These are phyloP conservation scores for Xylariales sp. DNA, from an alignment of 2,329 filamentous ascomycete species.

Conservation along the genomic window DNA sequence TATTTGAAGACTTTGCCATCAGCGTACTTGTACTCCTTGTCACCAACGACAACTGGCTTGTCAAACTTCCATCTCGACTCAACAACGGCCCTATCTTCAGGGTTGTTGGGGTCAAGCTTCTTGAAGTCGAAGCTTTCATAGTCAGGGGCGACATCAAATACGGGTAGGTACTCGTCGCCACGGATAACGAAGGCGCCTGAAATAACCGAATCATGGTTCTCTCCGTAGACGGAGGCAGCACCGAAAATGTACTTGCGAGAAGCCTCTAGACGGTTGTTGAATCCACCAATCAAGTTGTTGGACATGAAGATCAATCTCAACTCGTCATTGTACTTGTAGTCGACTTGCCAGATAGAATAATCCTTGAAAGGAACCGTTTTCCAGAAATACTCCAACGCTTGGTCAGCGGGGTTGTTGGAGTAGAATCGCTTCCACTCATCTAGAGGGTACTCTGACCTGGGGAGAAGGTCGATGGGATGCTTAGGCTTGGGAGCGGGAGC, in stretches of 20 bases:
- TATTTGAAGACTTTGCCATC: slow-evolving; percentile 99
- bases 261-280: slow-evolving; percentile 96
- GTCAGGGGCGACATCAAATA: slow-evolving; percentile 97
- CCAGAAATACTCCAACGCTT: slow-evolving; percentile 97
- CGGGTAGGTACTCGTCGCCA: slow-evolving; percentile 84
- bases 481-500: slow-evolving; percentile 84
- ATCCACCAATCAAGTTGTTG: slow-evolving; percentile 97
- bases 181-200: slow-evolving; percentile 95
- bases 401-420: slow-evolving; percentile 92
- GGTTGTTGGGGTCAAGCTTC: slow-evolving; percentile 91
- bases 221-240: slow-evolving; percentile 86
- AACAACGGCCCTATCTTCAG: slow-evolving; percentile 86
- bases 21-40: slow-evolving; percentile 89
- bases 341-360: slow-evolving; percentile 93
- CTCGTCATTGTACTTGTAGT: slow-evolving; percentile 99
- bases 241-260: slow-evolving; percentile 99
- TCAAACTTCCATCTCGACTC: slow-evolving; percentile 94
- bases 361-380: slow-evolving; percentile 93
- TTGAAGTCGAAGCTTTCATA: slow-evolving; percentile 95
- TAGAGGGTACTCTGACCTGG: slow-evolving; percentile 81
- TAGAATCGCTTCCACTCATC: slow-evolving; percentile 99
- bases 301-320: slow-evolving; percentile 98
- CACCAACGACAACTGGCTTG: slow-evolving; percentile 79
- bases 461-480: slow-evolving; percentile 91
- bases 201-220: slow-evolving; percentile 89